A percentile compares a stretch with the other conserved stretches of the same genome.
Conservation (phyloP, 768 basidiomycete genomes). For the Tylopilus vinaceipallidus region DNA sequence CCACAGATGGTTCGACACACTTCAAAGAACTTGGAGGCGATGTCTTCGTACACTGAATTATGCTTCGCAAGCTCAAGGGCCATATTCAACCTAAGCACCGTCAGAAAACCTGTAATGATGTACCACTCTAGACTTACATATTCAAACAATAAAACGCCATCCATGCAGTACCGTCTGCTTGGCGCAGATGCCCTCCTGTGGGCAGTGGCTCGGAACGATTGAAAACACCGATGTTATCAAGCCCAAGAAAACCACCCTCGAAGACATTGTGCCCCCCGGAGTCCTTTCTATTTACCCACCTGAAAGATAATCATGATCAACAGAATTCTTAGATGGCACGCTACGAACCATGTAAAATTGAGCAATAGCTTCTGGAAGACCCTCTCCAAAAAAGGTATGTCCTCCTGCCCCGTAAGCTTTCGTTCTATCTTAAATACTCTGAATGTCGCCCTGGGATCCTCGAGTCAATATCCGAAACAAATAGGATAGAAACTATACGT, state of each 20-base stretch:
- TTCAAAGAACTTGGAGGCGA: slow-evolving; percentile 97
- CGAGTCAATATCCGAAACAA: not conserved
- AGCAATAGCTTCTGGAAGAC: slow-evolving; percentile 97
- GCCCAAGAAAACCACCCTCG: slow-evolving; percentile 95
- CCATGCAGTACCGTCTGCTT: slow-evolving; percentile 99
- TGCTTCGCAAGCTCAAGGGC: slow-evolving; percentile 97
- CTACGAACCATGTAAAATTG: slow-evolving; percentile 89
- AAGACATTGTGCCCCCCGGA: slow-evolving; percentile 94
- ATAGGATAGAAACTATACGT: slow-evolving; percentile 13
- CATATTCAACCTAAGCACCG: slow-evolving; percentile 76
- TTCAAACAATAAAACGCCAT: slow-evolving; percentile 99
- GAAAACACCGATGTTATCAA: slow-evolving; percentile 98
- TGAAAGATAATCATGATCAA: slow-evolving; percentile 25
- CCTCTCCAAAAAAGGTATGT: slow-evolving; percentile 89
- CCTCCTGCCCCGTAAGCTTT: slow-evolving; percentile 88
- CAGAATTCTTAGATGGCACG: not conserved
- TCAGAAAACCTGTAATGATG: slow-evolving; percentile 1
- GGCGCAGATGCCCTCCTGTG: slow-evolving; percentile 89
- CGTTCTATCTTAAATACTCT: slow-evolving; percentile 99
- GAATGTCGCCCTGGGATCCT: slow-evolving; percentile 77
- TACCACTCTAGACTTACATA: slow-evolving; percentile 55
- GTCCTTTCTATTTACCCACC: slow-evolving; percentile 99
- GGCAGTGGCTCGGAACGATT: slow-evolving; percentile 97
- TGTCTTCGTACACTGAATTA: slow-evolving; percentile 97
- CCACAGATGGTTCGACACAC: slow-evolving; percentile 33